Evolutionary conservation across 495 filamentous ascomycete genomes (phyloP).

Genomic region (Aspergillus coremiiformis): DNA sequence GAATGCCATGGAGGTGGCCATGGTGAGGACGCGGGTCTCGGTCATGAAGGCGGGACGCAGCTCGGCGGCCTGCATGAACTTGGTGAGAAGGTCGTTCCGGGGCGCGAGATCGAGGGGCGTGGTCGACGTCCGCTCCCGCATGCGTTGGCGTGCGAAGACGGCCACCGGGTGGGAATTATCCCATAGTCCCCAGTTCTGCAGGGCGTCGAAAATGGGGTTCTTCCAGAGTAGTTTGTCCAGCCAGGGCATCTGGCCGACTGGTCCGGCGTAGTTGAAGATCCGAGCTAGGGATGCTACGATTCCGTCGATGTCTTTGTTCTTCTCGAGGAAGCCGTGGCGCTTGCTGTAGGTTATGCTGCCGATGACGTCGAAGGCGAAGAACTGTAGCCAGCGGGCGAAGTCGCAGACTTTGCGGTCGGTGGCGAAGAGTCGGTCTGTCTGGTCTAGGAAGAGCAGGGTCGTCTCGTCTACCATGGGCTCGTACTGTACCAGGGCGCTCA

Average conservation of each 20-base stretch:
- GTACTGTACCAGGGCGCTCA: conserved; percentile 62
- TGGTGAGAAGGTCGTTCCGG: conserved; percentile 22
- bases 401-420: conserved; percentile 43
- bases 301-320: conserved; percentile 50
- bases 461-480: conserved; percentile 62
- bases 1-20: conserved; percentile 38
- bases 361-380: conserved; percentile 72
- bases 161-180: conserved; percentile 17
- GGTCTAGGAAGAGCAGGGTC: conserved; percentile 47
- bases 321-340: conserved; percentile 55
- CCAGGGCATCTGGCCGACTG: conserved; percentile 46
- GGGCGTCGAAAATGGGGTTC: conserved; percentile 34
- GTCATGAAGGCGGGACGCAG: conserved; percentile 27
- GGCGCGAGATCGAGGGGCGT: background rate
- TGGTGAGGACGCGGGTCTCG: conserved; percentile 24
- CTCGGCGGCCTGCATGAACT: conserved; percentile 28
- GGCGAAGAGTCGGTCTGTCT: conserved; percentile 55
- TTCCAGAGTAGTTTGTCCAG: conserved; percentile 45
- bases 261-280: conserved; percentile 41
- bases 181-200: conserved; percentile 8
- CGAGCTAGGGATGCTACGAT: conserved; percentile 36
- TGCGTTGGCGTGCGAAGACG: conserved; percentile 45
- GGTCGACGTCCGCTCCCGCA: conserved; percentile 22
- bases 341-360: conserved; percentile 56
- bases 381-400: conserved; percentile 68